These are phyloP conservation scores for Plantago major DNA, from an alignment of 257 asterid species.

Conservation along the genomic window DNA sequence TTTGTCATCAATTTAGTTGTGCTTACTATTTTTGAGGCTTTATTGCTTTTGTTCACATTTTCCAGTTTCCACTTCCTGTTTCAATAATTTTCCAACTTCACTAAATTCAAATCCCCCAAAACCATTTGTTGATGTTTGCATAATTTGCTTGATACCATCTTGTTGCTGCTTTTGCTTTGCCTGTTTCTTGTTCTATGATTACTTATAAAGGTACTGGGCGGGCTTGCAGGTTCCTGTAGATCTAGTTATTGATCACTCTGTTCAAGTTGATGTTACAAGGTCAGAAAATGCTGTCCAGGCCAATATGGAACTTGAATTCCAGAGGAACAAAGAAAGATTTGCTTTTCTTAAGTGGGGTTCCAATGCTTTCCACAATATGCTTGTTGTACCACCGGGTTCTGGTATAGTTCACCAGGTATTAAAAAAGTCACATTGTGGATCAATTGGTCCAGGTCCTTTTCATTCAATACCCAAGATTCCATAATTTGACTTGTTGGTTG, in stretches of 20 bases:
- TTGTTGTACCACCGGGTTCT: conserved; percentile 98
- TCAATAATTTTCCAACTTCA: too few relatives aligned
- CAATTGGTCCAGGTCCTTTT: background rate
- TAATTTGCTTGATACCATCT: background rate
- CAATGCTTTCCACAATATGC: conserved; percentile 90
- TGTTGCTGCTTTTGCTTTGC: background rate
- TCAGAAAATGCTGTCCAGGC: conserved; percentile 90
- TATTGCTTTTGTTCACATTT: too few relatives aligned
- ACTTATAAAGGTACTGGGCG: conserved; percentile 19
- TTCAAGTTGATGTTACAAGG: conserved; percentile 92
- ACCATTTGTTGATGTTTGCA: background rate
- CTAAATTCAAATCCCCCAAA: too few relatives aligned
- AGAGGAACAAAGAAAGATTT: conserved; percentile 95
- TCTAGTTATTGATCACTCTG: conserved; percentile 93
- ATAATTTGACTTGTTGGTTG: background rate
- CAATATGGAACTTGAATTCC: conserved; percentile 88
- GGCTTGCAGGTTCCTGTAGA: conserved; percentile 89
- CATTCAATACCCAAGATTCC: conserved; percentile 1
- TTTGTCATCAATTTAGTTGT: too few relatives aligned
- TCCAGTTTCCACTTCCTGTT: too few relatives aligned
- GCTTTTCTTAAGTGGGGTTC: conserved; percentile 99
- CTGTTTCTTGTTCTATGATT: background rate
- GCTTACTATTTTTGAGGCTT: too few relatives aligned
- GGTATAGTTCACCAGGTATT: conserved; percentile 96
- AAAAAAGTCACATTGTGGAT: background rate